phyloP scores from a whole-genome alignment of 2,329 filamentous ascomycete species.

The Rutstroemia sp. region DNA sequence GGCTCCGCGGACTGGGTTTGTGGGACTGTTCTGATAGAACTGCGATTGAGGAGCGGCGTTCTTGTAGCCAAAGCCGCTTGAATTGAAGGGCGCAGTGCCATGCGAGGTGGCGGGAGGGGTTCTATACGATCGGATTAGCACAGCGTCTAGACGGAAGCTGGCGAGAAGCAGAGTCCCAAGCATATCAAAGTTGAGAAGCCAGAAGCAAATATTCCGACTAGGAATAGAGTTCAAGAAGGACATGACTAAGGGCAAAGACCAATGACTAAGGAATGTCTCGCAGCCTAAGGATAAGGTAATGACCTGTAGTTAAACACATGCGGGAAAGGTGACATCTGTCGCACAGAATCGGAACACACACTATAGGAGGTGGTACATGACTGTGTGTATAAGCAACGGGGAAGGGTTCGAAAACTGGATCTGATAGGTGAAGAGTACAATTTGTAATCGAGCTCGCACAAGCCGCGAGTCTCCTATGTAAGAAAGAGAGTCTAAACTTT shows the following conservation, averaged over 20 bases:
- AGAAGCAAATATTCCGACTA: neutral
- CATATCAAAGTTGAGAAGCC: too few species aligned
- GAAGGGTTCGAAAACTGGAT: constrained; percentile 2
- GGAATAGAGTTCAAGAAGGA: neutral
- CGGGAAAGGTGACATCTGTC: constrained; percentile 2
- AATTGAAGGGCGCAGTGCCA: neutral
- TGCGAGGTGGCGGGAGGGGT: neutral
- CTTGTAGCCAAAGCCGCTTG: too few species aligned
- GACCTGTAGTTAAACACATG: neutral
- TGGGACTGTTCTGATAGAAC: neutral
- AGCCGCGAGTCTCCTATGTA: constrained; percentile 17
- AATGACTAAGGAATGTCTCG: constrained; percentile 1
- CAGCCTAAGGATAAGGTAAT: neutral
- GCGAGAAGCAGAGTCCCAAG: too few species aligned
- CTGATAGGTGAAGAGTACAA: constrained; percentile 13
- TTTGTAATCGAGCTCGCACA: constrained; percentile 19
- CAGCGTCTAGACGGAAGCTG: too few species aligned
- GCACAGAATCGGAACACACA: constrained; percentile 2
- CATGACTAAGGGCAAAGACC: neutral
- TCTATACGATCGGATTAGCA: neutral
- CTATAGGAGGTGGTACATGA: constrained; percentile 4
- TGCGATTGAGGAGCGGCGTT: neutral
- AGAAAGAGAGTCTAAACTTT: constrained; percentile 25
- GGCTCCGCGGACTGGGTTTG: neutral
- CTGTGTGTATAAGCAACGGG: constrained; percentile 1